Evolutionary conservation across 805 yeast species (phyloP), one percentile per base, ranked within the genome.

Genomic region (Wickerhamiella lipophila): DNA sequence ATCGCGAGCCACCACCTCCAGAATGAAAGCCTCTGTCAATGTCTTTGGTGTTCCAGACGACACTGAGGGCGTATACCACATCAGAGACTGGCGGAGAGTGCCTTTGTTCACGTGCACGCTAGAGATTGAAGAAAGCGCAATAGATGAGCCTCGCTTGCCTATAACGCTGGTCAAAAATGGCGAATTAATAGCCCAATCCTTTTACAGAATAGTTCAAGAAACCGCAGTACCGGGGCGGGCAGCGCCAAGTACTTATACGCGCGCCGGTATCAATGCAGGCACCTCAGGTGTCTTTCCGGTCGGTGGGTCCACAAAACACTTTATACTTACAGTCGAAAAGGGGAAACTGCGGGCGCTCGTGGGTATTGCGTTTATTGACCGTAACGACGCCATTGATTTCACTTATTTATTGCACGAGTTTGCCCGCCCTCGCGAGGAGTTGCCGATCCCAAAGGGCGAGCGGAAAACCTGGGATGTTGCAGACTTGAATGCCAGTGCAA

Each of bases 351-450:
- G 58, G n/a, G 65, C 72, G 11, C 66, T 65, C 21, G 55, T 71
- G n/a, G 75, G 75, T 3, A 53, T 71, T 47, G 67, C 67, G 12
- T 69, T 70, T 49, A 56, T 54, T 2, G 67, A 67, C 54, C 53
- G 64, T 25, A 45, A 54, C 30, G 61, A 57, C 35, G 60, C 68
- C 15, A 60, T 64, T 45, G 71, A 66, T 27, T 68, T 68, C 54
- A 64, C 63, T 45, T 56, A 66, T 16, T 66, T 68, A 11, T 53
- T 67, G 32, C 69, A 67, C 52, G 63, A 60, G 25, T 66, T 58
- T 45, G 59, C 52, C 36, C 35, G 36, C 7, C 30, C 13, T 3
- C 34, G 25, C 34, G 30, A 3, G 4, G 34, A 41, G 16, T 6
- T 16, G 23, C 23, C 39, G 9, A 9, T 25, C 9, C 9, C 9